Evolutionary conservation across 495 filamentous ascomycete species (phyloP).

Genomic region (Tuber indicum): DNA sequence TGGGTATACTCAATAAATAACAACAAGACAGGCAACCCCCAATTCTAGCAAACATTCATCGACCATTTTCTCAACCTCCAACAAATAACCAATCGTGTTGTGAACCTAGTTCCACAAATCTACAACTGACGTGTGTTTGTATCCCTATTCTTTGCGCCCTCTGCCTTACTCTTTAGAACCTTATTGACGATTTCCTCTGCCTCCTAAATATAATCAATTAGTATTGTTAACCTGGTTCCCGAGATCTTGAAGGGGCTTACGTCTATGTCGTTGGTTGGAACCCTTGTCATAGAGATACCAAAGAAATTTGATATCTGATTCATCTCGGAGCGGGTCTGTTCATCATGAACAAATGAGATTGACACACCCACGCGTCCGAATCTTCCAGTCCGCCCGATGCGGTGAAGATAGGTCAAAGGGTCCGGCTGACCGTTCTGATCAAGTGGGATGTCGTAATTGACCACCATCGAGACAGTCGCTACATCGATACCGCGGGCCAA

Average conservation of each 20-base stretch:
- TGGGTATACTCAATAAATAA: no score
- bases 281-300: slow-evolving; percentile 51
- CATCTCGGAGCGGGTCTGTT: slow-evolving; percentile 61
- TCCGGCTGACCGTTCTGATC: slow-evolving; percentile 58
- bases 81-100: slow-evolving; percentile 7
- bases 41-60: no score
- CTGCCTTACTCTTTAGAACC: slow-evolving; percentile 32
- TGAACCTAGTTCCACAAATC: neutral
- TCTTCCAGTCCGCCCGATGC: slow-evolving; percentile 92
- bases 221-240: neutral
- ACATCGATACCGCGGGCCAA: slow-evolving; percentile 96
- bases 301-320: slow-evolving; percentile 69
- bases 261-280: slow-evolving; percentile 49
- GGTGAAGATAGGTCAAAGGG: slow-evolving; percentile 91
- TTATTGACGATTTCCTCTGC: slow-evolving; percentile 33
- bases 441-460: slow-evolving; percentile 82
- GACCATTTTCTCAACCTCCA: no score
- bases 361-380: slow-evolving; percentile 96
- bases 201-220: slow-evolving; percentile 22
- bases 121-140: slow-evolving; percentile 24
- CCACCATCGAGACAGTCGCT: slow-evolving; percentile 89
- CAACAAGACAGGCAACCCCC: no score
- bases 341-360: slow-evolving; percentile 81
- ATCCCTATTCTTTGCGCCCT: slow-evolving; percentile 21
- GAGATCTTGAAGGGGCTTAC: slow-evolving; percentile 2